Evolutionary conservation across 495 filamentous ascomycete species (phyloP).

Genomic region (Annulohypoxylon bovei): DNA sequence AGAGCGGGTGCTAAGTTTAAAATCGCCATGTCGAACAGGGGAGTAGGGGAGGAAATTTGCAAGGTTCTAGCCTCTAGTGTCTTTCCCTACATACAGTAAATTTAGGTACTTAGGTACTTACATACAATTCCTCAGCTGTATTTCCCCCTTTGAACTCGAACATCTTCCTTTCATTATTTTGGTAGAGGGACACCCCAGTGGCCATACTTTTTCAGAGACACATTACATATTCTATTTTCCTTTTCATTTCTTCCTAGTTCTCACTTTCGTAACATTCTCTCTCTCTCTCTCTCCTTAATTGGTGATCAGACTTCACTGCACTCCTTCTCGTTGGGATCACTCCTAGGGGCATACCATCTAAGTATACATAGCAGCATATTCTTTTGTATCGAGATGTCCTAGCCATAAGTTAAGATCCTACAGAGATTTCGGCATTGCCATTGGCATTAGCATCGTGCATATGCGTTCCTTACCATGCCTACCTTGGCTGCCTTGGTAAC

Average conservation of each 20-base stretch:
- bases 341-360: neutral
- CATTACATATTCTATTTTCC: conserved; percentile 8
- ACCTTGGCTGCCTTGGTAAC: neutral
- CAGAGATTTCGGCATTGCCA: conserved; percentile 30
- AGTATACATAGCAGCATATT: neutral
- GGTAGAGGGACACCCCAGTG: conserved; percentile 17
- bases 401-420: conserved; percentile 13
- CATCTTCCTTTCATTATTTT: conserved; percentile 6
- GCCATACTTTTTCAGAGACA: conserved; percentile 7
- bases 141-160: conserved; percentile 16
- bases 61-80: conserved; percentile 40
- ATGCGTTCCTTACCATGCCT: conserved; percentile 1
- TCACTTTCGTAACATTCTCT: neutral
- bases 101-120: conserved; percentile 1
- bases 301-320: neutral
- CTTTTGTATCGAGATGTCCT: conserved; percentile 14
- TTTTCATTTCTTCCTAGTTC: conserved; percentile 10
- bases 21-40: conserved; percentile 17
- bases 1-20: conserved; percentile 35
- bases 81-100: conserved; percentile 13
- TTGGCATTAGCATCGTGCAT: conserved; percentile 29
- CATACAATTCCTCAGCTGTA: conserved; percentile 13
- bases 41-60: neutral
- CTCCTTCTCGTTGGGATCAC: neutral
- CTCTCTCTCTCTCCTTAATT: neutral